Evolutionary conservation across 2,329 filamentous ascomycete genomes (phyloP), one percentile per base, ranked within the genome.

Genomic region (Trichoderma koningii): DNA sequence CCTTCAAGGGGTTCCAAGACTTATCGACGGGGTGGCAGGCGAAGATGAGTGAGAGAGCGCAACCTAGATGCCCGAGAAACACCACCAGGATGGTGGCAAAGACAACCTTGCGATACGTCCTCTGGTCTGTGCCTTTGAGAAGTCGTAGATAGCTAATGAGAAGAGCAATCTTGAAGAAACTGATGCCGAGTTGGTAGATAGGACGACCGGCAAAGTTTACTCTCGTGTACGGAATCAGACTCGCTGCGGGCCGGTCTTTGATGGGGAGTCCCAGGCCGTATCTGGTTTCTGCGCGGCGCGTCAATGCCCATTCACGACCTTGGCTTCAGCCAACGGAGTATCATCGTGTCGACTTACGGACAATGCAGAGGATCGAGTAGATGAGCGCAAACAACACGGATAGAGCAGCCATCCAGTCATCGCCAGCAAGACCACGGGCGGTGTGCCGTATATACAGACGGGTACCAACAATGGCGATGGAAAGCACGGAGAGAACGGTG

Each of bases 141-240:
- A 85, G 76, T 6, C 82, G 79, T 19, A 85, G 72, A 67, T 84
- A 85, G 67, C 80, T 83, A 69, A 85, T 79, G 64, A 83, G 75
- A 2, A 85, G 74, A 0, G 83, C 82, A 30, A 84, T 79, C 70
- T 85, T 85, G 77, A 85, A 85, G 65, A 83, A 83, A 66, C 80
- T 81, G 71, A 85, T 83, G 44, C 83, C 83, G 7, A 83, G 56
- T 67, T 85, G 82, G 66, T 85, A 85, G 51, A 85, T 79, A 0
- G 83, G 83, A 3, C 83, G 78, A 2, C 82, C 83, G 5, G 80
- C 80, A 67, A 78, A 85, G 70, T 85, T 85, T 69, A 83, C 73
- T 63, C 81, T 70, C 0, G 80, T 81, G 70, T 84, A 85, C 0
- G 73, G 73, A 5, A 78, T 66, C 0, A 82, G 69, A 50, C 81